Conservation (phyloP, 2,329 filamentous ascomycete species). For the Lasiodiplodia theobromae region DNA sequence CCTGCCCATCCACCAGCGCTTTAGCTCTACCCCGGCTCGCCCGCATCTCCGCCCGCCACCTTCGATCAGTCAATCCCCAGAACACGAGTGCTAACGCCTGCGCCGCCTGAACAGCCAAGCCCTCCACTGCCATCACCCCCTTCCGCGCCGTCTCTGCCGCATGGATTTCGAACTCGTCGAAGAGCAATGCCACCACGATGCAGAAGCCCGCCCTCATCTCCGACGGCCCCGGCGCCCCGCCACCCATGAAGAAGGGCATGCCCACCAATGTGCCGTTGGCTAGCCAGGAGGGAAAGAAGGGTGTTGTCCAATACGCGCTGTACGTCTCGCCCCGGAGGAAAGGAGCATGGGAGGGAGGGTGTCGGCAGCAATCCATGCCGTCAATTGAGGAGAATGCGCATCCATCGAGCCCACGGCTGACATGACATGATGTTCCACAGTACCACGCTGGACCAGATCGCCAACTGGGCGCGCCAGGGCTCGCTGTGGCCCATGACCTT, state of each 20-base stretch:
- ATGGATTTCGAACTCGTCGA: conserved; percentile 70
- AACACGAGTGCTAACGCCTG: conserved; percentile 8
- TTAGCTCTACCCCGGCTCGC: background rate
- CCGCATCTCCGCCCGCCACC: conserved; percentile 12
- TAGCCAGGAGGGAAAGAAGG: conserved; percentile 81
- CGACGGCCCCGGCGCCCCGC: conserved; percentile 61
- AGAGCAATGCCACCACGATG: conserved; percentile 67
- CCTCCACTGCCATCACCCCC: conserved; percentile 67
- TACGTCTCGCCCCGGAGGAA: conserved; percentile 58
- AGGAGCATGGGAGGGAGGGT: background rate
- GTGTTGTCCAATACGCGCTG: conserved; percentile 84
- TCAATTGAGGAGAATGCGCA: background rate
- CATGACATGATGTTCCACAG: conserved; percentile 50
- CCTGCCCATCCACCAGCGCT: background rate
- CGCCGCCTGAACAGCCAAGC: conserved; percentile 63
- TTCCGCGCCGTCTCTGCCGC: conserved; percentile 67
- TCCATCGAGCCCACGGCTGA: background rate
- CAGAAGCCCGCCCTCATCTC: conserved; percentile 58
- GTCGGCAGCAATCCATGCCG: background rate
- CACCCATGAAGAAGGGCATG: conserved; percentile 64
- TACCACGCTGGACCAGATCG: conserved; percentile 80
- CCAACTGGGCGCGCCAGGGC: conserved; percentile 86
- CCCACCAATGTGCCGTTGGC: conserved; percentile 72
- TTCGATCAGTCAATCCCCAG: background rate
- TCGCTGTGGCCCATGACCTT: conserved; percentile 95